Evolutionary conservation across 1,284 basidiomycete genomes (phyloP).

Genomic region (Paramarasmius palmivorus): DNA sequence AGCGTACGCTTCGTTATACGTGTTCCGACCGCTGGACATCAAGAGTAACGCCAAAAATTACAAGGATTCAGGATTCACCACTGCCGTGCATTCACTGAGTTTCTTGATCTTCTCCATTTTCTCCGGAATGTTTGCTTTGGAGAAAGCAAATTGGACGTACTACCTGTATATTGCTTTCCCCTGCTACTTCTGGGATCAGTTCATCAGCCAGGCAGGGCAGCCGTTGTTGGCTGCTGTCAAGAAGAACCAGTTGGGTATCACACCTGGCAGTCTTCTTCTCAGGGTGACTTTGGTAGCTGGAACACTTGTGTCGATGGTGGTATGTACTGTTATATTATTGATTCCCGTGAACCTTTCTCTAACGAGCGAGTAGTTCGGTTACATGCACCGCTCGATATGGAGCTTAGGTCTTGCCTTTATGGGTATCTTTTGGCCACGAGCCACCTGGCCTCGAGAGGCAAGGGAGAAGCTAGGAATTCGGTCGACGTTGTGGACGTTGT

Average conservation of each 20-base stretch:
- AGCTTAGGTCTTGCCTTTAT: conserved; percentile 66
- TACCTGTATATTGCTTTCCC: conserved; percentile 80
- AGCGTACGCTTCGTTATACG: conserved; percentile 58
- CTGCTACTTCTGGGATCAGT: conserved; percentile 72
- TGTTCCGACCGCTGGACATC: conserved; percentile 42
- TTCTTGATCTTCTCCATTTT: conserved; percentile 36
- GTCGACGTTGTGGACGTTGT: conserved; percentile 47
- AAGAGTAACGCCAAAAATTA: conserved; percentile 1
- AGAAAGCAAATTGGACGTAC: conserved; percentile 72
- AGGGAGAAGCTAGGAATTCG: conserved; percentile 30
- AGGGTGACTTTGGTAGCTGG: conserved; percentile 35
- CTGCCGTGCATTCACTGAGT: not conserved
- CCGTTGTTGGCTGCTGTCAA: conserved; percentile 19
- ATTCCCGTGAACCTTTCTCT: conserved; percentile 3
- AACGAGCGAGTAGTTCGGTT: conserved; percentile 50
- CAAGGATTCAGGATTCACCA: not conserved
- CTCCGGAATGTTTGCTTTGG: conserved; percentile 58
- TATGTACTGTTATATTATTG: conserved; percentile 34
- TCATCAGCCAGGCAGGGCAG: conserved; percentile 32
- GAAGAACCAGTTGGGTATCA: conserved; percentile 9
- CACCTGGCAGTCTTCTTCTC: conserved; percentile 20
- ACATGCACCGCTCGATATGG: conserved; percentile 75
- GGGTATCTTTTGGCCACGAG: conserved; percentile 69
- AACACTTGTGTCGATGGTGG: conserved; percentile 72
- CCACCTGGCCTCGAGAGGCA: conserved; percentile 42